Evolutionary conservation across 2,329 filamentous ascomycete species (phyloP).

Genomic region (Seiridium cupressi): DNA sequence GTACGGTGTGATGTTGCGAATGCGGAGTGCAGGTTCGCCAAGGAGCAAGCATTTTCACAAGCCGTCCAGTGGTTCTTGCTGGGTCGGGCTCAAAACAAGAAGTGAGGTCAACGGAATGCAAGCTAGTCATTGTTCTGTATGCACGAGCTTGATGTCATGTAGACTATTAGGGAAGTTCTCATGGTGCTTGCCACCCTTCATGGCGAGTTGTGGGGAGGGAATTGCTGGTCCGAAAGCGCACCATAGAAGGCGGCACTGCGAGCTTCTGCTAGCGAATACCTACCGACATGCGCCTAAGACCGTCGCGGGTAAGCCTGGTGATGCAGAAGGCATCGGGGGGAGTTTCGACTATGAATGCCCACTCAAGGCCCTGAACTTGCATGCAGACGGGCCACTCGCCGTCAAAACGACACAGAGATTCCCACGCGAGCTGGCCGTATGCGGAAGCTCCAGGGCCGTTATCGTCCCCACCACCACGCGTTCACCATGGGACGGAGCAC

Average conservation of each 20-base stretch:
- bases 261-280: neutral
- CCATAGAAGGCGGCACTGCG: no score
- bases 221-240: no score
- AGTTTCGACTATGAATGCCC: neutral
- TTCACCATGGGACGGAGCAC: neutral
- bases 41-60: neutral
- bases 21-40: neutral
- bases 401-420: neutral
- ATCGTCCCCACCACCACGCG: slow-evolving; percentile 1
- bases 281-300: neutral
- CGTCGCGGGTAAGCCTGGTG: neutral
- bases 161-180: neutral
- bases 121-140: neutral
- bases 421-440: neutral
- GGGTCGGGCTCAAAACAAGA: neutral
- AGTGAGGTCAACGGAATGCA: neutral
- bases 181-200: no score
- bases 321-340: neutral
- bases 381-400: neutral
- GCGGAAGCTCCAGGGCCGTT: slow-evolving; percentile 1
- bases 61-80: neutral
- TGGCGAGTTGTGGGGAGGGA: no score
- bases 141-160: neutral
- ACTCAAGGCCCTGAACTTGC: neutral
- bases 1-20: neutral